Evolutionary conservation across 2,329 filamentous ascomycete genomes (phyloP).

Genomic region (Fusarium nodosum): DNA sequence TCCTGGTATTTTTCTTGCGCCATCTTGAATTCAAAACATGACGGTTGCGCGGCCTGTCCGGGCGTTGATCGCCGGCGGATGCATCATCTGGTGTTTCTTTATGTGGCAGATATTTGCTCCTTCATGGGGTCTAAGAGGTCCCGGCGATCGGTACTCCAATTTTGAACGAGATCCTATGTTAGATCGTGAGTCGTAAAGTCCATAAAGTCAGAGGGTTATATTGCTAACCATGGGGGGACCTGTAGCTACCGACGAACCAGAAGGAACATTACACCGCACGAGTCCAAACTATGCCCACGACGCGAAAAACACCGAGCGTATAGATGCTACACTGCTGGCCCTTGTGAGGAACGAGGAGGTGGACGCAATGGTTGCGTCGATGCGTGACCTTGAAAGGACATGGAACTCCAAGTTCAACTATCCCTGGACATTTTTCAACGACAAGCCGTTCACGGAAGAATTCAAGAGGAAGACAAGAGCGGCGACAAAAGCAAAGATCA

Average conservation of each 20-base stretch:
- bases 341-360: conserved; percentile 95
- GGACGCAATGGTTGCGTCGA: conserved; percentile 84
- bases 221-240: conserved; percentile 35
- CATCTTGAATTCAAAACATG: conserved; percentile 66
- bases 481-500: conserved; percentile 88
- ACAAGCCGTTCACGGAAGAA: conserved; percentile 91
- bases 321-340: conserved; percentile 92
- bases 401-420: conserved; percentile 99
- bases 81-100: conserved; percentile 82
- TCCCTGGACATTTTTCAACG: conserved; percentile 99
- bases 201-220: not conserved
- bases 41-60: conserved; percentile 88
- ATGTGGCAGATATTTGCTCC: conserved; percentile 80
- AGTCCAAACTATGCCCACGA: conserved; percentile 83
- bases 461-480: conserved; percentile 88
- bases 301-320: conserved; percentile 81
- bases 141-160: conserved; percentile 63
- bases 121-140: conserved; percentile 60
- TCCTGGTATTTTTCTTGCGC: conserved; percentile 14
- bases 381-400: conserved; percentile 90
- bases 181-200: conserved; percentile 74
- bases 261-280: conserved; percentile 79
- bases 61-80: conserved; percentile 78
- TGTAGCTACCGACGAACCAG: conserved; percentile 85
- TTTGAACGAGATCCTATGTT: conserved; percentile 86